These are phyloP conservation scores for Centaurea solstitialis DNA, from an alignment of 129 eudicot species.

Conservation along the genomic window DNA sequence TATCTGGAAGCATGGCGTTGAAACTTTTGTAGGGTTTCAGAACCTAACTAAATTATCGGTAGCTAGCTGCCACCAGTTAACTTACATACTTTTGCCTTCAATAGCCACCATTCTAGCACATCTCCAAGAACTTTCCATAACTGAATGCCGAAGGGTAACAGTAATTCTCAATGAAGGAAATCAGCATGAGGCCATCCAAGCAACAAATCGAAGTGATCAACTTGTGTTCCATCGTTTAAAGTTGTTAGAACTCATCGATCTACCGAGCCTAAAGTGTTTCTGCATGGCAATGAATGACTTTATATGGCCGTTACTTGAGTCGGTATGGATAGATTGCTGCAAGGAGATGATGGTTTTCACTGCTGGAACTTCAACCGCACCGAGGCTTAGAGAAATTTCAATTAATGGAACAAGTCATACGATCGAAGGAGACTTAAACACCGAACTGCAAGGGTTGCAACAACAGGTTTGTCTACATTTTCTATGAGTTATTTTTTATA, in stretches of 20 bases:
- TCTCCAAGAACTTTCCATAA: constrained; percentile 26
- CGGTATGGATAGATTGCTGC: constrained; percentile 28
- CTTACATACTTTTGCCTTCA: constrained; percentile 3
- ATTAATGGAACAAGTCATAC: constrained; percentile 23
- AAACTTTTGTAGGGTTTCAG: constrained; percentile 23
- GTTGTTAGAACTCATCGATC: constrained; percentile 24
- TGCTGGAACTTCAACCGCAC: constrained; percentile 24
- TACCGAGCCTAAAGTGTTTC: constrained; percentile 21
- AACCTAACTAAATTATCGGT: constrained; percentile 27
- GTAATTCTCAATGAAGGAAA: constrained; percentile 13
- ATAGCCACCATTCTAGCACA: constrained; percentile 12
- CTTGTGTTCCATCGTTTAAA: constrained; percentile 19
- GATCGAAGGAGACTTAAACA: constrained; percentile 20
- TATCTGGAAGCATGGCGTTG: constrained; percentile 23
- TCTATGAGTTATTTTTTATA: background rate
- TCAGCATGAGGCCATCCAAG: background rate
- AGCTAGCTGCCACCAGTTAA: constrained; percentile 17
- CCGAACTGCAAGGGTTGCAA: constrained; percentile 3
- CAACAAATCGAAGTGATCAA: background rate
- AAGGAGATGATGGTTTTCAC: constrained; percentile 30
- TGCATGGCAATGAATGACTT: background rate
- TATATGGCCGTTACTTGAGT: constrained; percentile 24
- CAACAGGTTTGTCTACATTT: constrained; percentile 22
- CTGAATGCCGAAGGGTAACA: constrained; percentile 21
- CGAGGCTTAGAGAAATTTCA: constrained; percentile 9